phyloP scores from a whole-genome alignment of 148 eudicot genomes.

The Selenicereus undatus region DNA sequence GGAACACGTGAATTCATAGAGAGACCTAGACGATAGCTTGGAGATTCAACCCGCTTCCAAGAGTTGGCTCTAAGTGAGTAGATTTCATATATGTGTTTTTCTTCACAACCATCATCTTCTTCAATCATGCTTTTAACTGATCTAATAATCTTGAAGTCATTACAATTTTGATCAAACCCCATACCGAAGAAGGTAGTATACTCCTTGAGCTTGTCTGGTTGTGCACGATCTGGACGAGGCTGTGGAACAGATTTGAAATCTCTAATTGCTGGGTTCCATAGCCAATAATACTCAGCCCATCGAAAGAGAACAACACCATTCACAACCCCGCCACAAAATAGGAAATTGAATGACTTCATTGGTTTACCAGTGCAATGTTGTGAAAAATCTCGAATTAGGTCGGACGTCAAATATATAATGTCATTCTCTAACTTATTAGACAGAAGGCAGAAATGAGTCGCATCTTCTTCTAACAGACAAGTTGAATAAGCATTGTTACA shows the following conservation, averaged over 20 bases:
- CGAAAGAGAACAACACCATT: conserved; percentile 7
- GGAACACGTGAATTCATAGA: too few relatives aligned
- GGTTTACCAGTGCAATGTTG: not conserved
- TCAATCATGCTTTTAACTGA: too few relatives aligned
- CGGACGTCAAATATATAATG: not conserved
- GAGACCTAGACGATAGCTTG: too few relatives aligned
- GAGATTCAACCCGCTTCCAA: conserved; percentile 13
- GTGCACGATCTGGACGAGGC: not conserved
- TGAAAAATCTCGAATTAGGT: conserved; percentile 5
- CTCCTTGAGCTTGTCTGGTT: not conserved
- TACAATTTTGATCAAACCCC: conserved; percentile 6
- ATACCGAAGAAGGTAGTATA: not conserved
- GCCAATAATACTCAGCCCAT: not conserved
- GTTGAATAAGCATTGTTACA: too few relatives aligned
- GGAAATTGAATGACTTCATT: not conserved
- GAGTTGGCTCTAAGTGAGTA: conserved; percentile 20
- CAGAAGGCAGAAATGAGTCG: not conserved
- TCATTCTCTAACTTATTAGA: not conserved
- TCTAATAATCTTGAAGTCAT: conserved; percentile 22
- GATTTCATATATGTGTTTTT: not conserved
- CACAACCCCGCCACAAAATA: not conserved
- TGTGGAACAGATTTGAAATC: conserved; percentile 5
- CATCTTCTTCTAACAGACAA: not conserved
- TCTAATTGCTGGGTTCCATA: conserved; percentile 28
- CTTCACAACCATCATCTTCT: not conserved